Percentiles rank a stretch among this genome's conserved stretches.
These are phyloP conservation scores for Cladorrhinum sp. DNA, from an alignment of 2,329 filamentous ascomycete species.

Conservation along the genomic window DNA sequence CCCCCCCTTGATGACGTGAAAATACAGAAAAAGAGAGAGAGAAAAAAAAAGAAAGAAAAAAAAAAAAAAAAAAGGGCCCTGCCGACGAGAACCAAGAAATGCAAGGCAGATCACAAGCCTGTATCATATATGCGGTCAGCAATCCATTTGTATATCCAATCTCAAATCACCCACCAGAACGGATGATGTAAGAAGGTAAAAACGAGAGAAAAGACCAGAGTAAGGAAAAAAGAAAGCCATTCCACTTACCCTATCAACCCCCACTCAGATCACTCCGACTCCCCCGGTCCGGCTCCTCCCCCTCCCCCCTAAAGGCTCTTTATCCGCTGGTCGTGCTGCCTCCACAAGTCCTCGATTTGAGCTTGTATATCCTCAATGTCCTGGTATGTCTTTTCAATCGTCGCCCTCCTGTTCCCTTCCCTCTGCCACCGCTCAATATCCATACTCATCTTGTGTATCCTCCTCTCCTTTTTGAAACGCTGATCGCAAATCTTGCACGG, in stretches of 20 bases:
- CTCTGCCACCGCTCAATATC: slow-evolving; percentile 74
- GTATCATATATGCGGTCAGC: background rate
- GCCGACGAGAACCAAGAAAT: background rate
- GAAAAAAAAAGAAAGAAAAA: slow-evolving; percentile 10
- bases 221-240: slow-evolving; percentile 1
- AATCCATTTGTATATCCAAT: background rate
- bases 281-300: background rate
- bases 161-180: background rate
- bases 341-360: slow-evolving; percentile 53
- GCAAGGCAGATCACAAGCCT: background rate
- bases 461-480: slow-evolving; percentile 78
- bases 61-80: background rate
- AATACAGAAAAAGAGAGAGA: slow-evolving; percentile 5
- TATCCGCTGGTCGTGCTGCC: slow-evolving; percentile 35
- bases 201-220: background rate
- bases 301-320: background rate
- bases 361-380: slow-evolving; percentile 65
- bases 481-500: slow-evolving; percentile 86
- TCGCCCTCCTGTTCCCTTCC: slow-evolving; percentile 70
- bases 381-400: slow-evolving; percentile 66
- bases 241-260: too few species aligned
- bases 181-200: background rate
- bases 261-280: background rate
- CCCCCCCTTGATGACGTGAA: background rate
- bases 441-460: slow-evolving; percentile 68